A percentile compares a stretch with the other conserved stretches of the same genome.
Evolutionary conservation across 2,329 filamentous ascomycete species (phyloP).

Genomic region (Colletotrichum karsti): DNA sequence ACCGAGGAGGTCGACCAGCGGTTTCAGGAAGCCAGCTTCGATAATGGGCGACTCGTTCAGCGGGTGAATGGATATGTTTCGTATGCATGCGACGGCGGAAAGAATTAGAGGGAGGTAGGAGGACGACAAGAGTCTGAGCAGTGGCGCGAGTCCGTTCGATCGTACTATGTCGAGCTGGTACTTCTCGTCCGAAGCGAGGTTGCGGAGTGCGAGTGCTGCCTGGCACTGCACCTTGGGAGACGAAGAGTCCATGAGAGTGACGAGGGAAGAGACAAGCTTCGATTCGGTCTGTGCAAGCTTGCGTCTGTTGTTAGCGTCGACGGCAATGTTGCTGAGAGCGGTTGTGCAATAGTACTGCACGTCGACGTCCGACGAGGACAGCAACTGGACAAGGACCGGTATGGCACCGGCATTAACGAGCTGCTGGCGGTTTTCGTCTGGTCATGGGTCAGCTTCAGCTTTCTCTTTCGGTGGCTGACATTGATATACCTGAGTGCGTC

Average conservation of each 20-base stretch:
- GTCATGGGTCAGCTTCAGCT: slow-evolving; percentile 23
- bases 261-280: slow-evolving; percentile 90
- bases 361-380: slow-evolving; percentile 92
- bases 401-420: slow-evolving; percentile 98
- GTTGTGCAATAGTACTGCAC: slow-evolving; percentile 99
- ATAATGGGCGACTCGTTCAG: slow-evolving; percentile 98
- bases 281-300: slow-evolving; percentile 91
- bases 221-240: slow-evolving; percentile 99
- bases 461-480: background rate
- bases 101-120: slow-evolving; percentile 96
- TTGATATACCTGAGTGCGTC: slow-evolving; percentile 89
- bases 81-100: slow-evolving; percentile 96
- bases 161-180: slow-evolving; percentile 98
- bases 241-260: slow-evolving; percentile 96
- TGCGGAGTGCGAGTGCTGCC: slow-evolving; percentile 91
- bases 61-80: slow-evolving; percentile 98
- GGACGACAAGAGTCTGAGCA: slow-evolving; percentile 90
- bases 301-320: slow-evolving; percentile 89
- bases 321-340: slow-evolving; percentile 96
- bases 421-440: slow-evolving; percentile 97
- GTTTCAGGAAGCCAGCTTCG: slow-evolving; percentile 94
- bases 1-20: slow-evolving; percentile 90
- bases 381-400: slow-evolving; percentile 92
- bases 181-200: slow-evolving; percentile 96
- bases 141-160: slow-evolving; percentile 82